Evolutionary conservation across 1,284 basidiomycete genomes (phyloP).

Genomic region (Anthracocystis walkeri): DNA sequence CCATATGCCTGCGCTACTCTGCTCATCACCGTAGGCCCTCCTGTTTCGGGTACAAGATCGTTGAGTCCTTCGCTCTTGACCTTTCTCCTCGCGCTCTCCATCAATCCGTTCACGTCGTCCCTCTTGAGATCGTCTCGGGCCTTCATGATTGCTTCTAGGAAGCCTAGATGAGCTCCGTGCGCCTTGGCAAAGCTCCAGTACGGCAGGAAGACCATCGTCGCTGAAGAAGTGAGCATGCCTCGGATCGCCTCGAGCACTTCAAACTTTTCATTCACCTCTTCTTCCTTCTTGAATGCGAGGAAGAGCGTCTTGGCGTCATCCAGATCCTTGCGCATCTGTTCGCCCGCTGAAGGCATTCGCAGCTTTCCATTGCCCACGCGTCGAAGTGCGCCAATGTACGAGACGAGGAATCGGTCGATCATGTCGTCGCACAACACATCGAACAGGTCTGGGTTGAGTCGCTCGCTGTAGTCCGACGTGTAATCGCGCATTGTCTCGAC

Average conservation of each 20-base stretch:
- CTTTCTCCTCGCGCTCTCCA: constrained; percentile 93
- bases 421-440: constrained; percentile 94
- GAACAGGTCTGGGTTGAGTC: constrained; percentile 89
- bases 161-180: constrained; percentile 90
- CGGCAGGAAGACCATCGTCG: constrained; percentile 92
- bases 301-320: constrained; percentile 84
- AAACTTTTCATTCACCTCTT: constrained; percentile 85
- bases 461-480: constrained; percentile 89
- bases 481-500: constrained; percentile 97
- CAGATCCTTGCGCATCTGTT: constrained; percentile 85
- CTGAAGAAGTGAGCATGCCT: constrained; percentile 86
- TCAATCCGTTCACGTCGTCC: constrained; percentile 85
- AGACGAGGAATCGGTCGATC: constrained; percentile 88
- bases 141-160: constrained; percentile 89
- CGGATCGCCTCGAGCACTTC: constrained; percentile 83
- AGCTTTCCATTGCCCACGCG: constrained; percentile 80
- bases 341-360: constrained; percentile 84
- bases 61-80: constrained; percentile 73
- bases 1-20: constrained; percentile 56
- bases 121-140: constrained; percentile 91
- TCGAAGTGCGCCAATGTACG: constrained; percentile 88
- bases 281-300: constrained; percentile 79
- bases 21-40: constrained; percentile 62
- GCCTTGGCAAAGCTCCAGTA: constrained; percentile 93
- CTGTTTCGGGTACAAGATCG: constrained; percentile 58